phyloP scores from a whole-genome alignment of 495 filamentous ascomycete genomes.

The Aspergillus bridgeri region DNA sequence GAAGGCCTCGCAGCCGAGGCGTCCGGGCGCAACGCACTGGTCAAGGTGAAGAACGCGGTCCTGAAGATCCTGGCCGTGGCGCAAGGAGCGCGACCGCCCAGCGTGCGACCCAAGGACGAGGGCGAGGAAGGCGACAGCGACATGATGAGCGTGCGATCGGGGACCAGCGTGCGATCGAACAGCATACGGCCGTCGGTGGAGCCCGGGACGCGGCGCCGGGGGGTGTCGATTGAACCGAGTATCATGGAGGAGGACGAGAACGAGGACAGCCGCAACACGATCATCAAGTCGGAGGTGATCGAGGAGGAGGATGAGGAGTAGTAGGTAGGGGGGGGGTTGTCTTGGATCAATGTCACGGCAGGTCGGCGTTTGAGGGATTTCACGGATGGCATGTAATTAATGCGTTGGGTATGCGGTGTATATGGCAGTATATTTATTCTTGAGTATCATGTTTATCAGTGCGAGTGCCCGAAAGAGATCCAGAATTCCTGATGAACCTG shows the following conservation, averaged over 20 bases:
- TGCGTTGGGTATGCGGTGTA: not conserved
- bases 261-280: conserved; percentile 46
- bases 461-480: too few relatives aligned
- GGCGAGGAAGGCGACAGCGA: conserved; percentile 38
- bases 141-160: conserved; percentile 21
- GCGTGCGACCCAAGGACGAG: conserved; percentile 33
- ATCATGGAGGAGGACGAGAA: conserved; percentile 54
- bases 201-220: conserved; percentile 24
- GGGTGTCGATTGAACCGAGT: conserved; percentile 42
- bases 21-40: conserved; percentile 68
- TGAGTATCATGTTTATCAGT: too few relatives aligned
- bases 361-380: conserved; percentile 7
- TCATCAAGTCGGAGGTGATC: conserved; percentile 48
- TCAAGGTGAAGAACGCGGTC: conserved; percentile 68
- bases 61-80: conserved; percentile 45
- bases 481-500: too few relatives aligned
- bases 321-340: conserved; percentile 17
- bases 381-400: not conserved
- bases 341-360: conserved; percentile 22
- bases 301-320: conserved; percentile 23
- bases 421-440: too few relatives aligned
- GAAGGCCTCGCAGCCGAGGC: conserved; percentile 66
- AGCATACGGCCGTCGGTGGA: conserved; percentile 43
- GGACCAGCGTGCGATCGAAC: conserved; percentile 29
- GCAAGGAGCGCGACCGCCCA: conserved; percentile 33